Evolutionary conservation across 805 yeast species (phyloP), one percentile per base, ranked within the genome.

Genomic region (Torulaspora gathmanii): DNA sequence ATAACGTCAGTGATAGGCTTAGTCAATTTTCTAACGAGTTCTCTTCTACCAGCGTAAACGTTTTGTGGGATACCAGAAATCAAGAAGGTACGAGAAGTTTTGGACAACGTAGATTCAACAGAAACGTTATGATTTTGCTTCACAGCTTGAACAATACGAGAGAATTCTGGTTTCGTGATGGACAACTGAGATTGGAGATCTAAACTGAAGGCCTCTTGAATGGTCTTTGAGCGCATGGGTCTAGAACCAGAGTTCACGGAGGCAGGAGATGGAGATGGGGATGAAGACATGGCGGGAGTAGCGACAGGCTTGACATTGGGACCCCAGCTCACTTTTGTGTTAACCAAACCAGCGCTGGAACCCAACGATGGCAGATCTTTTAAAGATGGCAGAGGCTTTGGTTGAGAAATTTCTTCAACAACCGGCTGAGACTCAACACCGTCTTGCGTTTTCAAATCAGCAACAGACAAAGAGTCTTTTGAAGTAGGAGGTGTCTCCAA

Each of bases 31-130:
- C 80, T 82, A 49, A 86, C 75, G 46, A 91, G 74, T 52, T 84
- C 86, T 51, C 87, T 77, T 64, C 82, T 83, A 46, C 95, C 96
- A 37, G 66, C 69, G 44, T 71, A 73, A 45, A 87, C 89, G 43
- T 78, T 77, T 12, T 70, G 78, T 20, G 82, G 77, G 47, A 76
- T 73, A 57, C 97, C 98, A 56, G 82, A 76, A 54, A 91, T 78
- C 61, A 90, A 74, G 59, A 88, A 88, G 22, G 93, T 85, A 69
- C 96, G 82, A 62, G 80, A 82, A 53, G 82, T 83, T 56, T 79
- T 78, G 36, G 95, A 84, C 44, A 87, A 72, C 43, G 95, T 86
- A 44, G 95, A 84, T 63, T 89, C 96, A 50, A 89, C 79, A 50
- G 79, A 78, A 44, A 89, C 86, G 37, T 74, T 69, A 29, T 55